These are phyloP conservation scores for Kentomonas sorsogonicus DNA, from an alignment of 208 protist genomes.

Conservation along the genomic window DNA sequence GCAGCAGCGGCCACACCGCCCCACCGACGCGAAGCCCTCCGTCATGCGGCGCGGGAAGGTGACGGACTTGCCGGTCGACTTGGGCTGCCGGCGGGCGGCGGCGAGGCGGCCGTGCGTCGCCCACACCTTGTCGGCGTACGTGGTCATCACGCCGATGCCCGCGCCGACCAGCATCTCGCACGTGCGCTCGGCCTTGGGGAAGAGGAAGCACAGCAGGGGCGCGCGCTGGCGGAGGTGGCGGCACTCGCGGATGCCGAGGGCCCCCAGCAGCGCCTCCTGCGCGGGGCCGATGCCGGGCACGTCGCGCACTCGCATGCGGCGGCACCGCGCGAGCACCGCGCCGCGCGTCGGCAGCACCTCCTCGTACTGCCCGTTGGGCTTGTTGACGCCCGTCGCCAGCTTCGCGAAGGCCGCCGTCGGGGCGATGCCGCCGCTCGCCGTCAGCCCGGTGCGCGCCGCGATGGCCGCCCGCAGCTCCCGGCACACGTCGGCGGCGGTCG, in stretches of 20 bases:
- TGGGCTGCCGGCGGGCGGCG: conserved; percentile 8
- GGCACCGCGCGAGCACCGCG: conserved; percentile 43
- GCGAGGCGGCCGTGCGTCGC: neutral
- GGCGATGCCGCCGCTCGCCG: conserved; percentile 65
- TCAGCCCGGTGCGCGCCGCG: conserved; percentile 42
- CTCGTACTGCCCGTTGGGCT: conserved; percentile 88
- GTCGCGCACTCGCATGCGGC: conserved; percentile 35
- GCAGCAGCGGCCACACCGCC: conserved; percentile 18
- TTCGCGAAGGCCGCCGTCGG: conserved; percentile 77
- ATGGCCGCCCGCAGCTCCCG: conserved; percentile 45
- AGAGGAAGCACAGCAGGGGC: conserved; percentile 43
- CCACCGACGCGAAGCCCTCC: conserved; percentile 7
- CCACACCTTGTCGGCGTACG: conserved; percentile 23
- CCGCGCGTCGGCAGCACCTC: conserved; percentile 31
- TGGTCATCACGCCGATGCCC: conserved; percentile 45
- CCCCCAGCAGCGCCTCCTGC: conserved; percentile 32
- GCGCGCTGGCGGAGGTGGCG: conserved; percentile 27
- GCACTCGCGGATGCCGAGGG: conserved; percentile 47
- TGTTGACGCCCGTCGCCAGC: conserved; percentile 80
- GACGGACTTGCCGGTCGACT: conserved; percentile 41
- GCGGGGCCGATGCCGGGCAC: conserved; percentile 53
- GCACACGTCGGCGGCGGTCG: conserved; percentile 33
- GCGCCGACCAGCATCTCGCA: conserved; percentile 48
- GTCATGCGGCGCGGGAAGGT: conserved; percentile 20
- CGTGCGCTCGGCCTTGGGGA: conserved; percentile 35